These are phyloP conservation scores for Daldinia decipiens DNA, from an alignment of 495 filamentous ascomycete genomes.

Conservation along the genomic window DNA sequence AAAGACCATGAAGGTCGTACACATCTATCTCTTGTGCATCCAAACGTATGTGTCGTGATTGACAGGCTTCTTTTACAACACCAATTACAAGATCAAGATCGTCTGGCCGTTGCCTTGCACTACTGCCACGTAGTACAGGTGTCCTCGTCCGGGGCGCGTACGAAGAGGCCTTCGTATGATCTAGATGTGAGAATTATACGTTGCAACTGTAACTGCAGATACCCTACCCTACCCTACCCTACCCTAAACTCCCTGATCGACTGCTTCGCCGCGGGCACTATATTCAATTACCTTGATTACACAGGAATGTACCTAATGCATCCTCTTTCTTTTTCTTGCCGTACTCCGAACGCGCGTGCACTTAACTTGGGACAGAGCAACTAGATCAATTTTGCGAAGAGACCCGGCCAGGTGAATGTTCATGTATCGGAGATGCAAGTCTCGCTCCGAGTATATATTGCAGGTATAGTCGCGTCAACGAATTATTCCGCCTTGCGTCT, in stretches of 20 bases:
- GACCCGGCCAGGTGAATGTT: constrained; percentile 38
- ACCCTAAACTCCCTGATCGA: constrained; percentile 30
- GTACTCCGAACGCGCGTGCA: constrained; percentile 12
- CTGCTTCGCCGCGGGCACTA: constrained; percentile 30
- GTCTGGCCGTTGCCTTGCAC: constrained; percentile 35
- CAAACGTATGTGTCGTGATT: constrained; percentile 19
- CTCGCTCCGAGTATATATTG: constrained; percentile 43
- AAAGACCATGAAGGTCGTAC: constrained; percentile 22
- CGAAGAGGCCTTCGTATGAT: constrained; percentile 27
- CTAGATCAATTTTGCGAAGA: constrained; percentile 20
- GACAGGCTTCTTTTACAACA: constrained; percentile 22
- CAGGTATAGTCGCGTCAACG: constrained; percentile 23
- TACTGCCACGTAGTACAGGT: constrained; percentile 41
- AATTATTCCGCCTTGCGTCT: constrained; percentile 22
- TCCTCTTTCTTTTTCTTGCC: constrained; percentile 18
- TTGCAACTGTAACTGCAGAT: constrained; percentile 45
- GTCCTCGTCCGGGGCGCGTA: constrained; percentile 30
- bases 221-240: constrained; percentile 36
- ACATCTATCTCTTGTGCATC: constrained; percentile 27
- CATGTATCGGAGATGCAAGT: constrained; percentile 30
- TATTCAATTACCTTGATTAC: constrained; percentile 23
- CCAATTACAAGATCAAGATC: constrained; percentile 21
- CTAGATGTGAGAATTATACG: constrained; percentile 28
- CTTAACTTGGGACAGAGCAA: constrained; percentile 16
- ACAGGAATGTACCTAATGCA: constrained; percentile 29